Conservation (phyloP, 305 asterid genomes). For the Solanum hybrid region DNA sequence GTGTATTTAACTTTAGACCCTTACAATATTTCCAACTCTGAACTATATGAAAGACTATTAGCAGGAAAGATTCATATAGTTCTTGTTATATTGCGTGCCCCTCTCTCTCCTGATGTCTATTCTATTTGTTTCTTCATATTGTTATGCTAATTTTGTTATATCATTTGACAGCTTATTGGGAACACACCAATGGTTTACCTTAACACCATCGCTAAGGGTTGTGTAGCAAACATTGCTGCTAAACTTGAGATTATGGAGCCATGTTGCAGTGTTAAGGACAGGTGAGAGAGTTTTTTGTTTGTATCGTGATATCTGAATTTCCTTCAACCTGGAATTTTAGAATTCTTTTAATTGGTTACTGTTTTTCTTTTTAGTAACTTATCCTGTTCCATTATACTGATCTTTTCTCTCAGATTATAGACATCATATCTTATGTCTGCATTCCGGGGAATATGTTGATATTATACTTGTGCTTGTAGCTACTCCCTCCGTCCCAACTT, state of each 20-base stretch:
- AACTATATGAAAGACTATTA: neutral
- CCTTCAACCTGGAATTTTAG: neutral
- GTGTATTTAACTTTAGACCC: neutral
- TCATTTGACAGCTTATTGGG: slow-evolving; percentile 68
- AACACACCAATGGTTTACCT: slow-evolving; percentile 96
- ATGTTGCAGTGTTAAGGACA: slow-evolving; percentile 94
- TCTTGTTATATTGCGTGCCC: neutral
- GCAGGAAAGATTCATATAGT: neutral
- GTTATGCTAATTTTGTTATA: slow-evolving; percentile 5
- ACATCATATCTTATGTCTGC: neutral
- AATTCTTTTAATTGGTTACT: neutral
- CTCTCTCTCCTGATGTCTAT: neutral
- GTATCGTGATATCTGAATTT: neutral
- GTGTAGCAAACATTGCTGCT: slow-evolving; percentile 89
- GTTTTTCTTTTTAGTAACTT: neutral
- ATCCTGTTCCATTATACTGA: neutral
- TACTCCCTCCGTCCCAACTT: neutral
- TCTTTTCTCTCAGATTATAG: neutral
- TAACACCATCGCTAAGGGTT: slow-evolving; percentile 70
- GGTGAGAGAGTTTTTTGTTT: slow-evolving; percentile 32
- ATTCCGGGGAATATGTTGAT: neutral
- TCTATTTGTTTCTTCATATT: neutral
- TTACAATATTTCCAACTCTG: neutral
- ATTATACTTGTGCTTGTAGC: neutral
- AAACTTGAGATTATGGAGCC: slow-evolving; percentile 99